These are phyloP conservation scores for Withania somnifera DNA, from an alignment of 305 asterid species.

Conservation along the genomic window DNA sequence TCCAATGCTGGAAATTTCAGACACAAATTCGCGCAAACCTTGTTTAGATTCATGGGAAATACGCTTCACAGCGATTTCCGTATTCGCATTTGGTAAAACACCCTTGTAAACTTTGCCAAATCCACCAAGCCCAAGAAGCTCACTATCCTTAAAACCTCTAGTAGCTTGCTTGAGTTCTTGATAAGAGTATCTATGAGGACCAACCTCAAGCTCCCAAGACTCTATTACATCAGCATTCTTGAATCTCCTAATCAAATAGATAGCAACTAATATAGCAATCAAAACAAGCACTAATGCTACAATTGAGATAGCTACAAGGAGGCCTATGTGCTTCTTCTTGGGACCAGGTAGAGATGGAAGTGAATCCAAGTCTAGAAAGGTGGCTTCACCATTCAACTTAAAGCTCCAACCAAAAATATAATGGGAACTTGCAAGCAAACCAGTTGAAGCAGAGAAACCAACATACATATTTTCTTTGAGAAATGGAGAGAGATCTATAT, in stretches of 20 bases:
- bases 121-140: constrained; percentile 32
- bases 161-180: constrained; percentile 55
- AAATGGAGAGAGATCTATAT: constrained; percentile 29
- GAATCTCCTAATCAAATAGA: constrained; percentile 6
- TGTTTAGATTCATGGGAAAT: constrained; percentile 28
- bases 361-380: constrained; percentile 13
- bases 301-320: not conserved
- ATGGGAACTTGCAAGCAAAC: constrained; percentile 56
- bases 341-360: constrained; percentile 28
- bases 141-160: constrained; percentile 21
- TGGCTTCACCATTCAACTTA: constrained; percentile 27
- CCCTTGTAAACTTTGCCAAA: constrained; percentile 37
- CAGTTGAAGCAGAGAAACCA: constrained; percentile 72
- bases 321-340: constrained; percentile 7
- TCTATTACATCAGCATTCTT: constrained; percentile 14
- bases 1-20: constrained; percentile 36
- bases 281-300: not conserved
- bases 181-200: constrained; percentile 46
- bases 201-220: constrained; percentile 23
- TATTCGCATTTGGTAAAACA: not conserved
- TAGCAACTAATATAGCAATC: not conserved
- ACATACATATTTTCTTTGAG: constrained; percentile 40
- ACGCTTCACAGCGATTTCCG: constrained; percentile 30
- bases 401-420: constrained; percentile 60
- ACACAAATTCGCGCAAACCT: constrained; percentile 29